A percentile compares a stretch with the other conserved stretches of the same genome.
phyloP scores from a whole-genome alignment of 2,329 filamentous ascomycete genomes.

The Aspergillus proliferans region DNA sequence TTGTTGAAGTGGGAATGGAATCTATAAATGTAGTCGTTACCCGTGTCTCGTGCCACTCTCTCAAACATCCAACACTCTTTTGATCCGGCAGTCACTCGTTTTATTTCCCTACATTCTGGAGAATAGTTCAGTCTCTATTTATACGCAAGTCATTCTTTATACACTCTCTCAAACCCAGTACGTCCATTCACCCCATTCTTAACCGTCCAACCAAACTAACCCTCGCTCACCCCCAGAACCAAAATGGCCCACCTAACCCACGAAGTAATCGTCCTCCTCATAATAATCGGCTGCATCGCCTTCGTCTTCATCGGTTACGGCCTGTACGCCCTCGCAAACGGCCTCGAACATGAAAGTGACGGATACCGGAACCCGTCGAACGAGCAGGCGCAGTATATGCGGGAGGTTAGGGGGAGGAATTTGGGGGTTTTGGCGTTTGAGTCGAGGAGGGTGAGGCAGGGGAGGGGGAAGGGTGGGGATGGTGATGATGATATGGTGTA shows the following conservation, averaged over 20 bases:
- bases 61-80: background rate
- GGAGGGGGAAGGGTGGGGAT: background rate
- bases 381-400: constrained; percentile 26
- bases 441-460: background rate
- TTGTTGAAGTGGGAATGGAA: background rate
- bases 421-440: constrained; percentile 16
- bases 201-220: background rate
- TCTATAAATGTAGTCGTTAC: background rate
- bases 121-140: background rate
- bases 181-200: too few species aligned
- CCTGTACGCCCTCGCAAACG: constrained; percentile 13
- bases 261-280: constrained; percentile 7
- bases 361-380: constrained; percentile 8
- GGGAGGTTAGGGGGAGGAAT: constrained; percentile 17
- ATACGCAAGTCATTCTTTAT: background rate
- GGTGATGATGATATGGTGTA: background rate
- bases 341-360: constrained; percentile 6
- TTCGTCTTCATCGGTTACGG: constrained; percentile 23
- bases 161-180: background rate
- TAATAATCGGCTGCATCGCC: constrained; percentile 19
- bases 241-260: background rate
- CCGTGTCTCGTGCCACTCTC: constrained; percentile 1
- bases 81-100: background rate
- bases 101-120: background rate
- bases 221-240: background rate